phyloP scores from a whole-genome alignment of 2,329 filamentous ascomycete genomes.

The Ramularia endophylla region DNA sequence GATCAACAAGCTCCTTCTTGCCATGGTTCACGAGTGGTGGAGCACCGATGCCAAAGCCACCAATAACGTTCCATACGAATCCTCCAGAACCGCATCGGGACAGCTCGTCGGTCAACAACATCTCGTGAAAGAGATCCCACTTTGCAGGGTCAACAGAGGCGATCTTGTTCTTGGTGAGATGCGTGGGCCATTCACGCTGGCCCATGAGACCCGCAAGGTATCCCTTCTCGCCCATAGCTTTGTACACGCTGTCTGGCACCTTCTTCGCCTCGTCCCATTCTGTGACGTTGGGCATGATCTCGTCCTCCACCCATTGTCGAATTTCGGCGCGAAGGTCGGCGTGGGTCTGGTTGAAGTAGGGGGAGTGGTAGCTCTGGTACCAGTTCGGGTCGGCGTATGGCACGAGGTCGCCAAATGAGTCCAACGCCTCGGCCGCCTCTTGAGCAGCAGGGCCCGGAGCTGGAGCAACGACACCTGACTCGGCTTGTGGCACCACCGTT shows the following conservation, averaged over 20 bases:
- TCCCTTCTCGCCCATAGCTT: conserved; percentile 87
- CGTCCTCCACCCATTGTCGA: conserved; percentile 82
- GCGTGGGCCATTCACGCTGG: conserved; percentile 64
- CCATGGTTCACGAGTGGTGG: conserved; percentile 91
- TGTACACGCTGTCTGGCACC: conserved; percentile 85
- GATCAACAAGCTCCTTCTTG: conserved; percentile 74
- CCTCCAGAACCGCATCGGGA: conserved; percentile 84
- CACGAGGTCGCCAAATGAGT: conserved; percentile 78
- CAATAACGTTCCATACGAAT: conserved; percentile 94
- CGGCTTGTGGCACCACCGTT: conserved; percentile 52
- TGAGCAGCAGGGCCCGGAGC: conserved; percentile 35
- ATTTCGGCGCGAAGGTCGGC: conserved; percentile 85
- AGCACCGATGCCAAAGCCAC: conserved; percentile 92
- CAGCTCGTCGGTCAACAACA: conserved; percentile 91
- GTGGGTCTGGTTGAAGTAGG: conserved; percentile 94
- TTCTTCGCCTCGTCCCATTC: conserved; percentile 97
- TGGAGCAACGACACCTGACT: conserved; percentile 48
- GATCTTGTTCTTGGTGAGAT: conserved; percentile 66
- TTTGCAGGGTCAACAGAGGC: conserved; percentile 76
- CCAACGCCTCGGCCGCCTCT: conserved; percentile 65
- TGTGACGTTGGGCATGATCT: conserved; percentile 83
- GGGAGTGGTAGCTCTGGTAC: conserved; percentile 70
- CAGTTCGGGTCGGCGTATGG: conserved; percentile 89
- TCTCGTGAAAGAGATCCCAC: conserved; percentile 98
- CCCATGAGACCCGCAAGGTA: conserved; percentile 92